Evolutionary conservation across 2,329 filamentous ascomycete species (phyloP).

Genomic region (Fusarium succisae): DNA sequence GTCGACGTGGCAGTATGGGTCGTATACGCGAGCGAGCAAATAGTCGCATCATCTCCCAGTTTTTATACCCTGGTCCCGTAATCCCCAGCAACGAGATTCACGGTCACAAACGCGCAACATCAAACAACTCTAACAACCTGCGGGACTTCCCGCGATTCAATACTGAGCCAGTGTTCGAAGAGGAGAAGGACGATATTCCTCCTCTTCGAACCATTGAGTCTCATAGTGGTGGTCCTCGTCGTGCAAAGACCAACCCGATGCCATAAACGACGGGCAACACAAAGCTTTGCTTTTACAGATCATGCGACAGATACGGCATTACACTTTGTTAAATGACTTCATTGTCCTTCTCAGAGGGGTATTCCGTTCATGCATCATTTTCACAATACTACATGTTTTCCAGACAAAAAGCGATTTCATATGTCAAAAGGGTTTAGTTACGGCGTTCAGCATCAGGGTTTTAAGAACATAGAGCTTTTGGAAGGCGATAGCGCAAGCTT

Average conservation of each 20-base stretch:
- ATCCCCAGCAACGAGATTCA: conserved; percentile 46
- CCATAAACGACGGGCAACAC: conserved; percentile 19
- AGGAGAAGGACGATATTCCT: conserved; percentile 42
- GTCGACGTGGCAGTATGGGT: conserved; percentile 51
- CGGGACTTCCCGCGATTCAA: conserved; percentile 37
- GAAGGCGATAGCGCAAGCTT: conserved; percentile 21
- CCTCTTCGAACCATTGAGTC: conserved; percentile 41
- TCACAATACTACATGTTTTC: conserved; percentile 13
- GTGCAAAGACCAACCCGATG: conserved; percentile 41
- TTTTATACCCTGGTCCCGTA: conserved; percentile 60
- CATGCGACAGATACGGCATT: not conserved
- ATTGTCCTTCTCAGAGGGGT: not conserved
- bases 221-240: conserved; percentile 38
- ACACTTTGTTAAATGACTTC: not conserved
- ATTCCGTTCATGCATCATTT: not conserved
- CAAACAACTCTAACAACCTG: conserved; percentile 42
- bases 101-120: conserved; percentile 42
- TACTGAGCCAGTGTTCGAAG: conserved; percentile 42
- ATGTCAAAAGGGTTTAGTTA: not conserved
- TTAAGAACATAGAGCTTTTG: conserved; percentile 7
- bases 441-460: conserved; percentile 19
- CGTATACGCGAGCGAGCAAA: conserved; percentile 50
- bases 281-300: not conserved
- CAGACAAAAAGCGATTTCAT: conserved; percentile 16
- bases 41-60: conserved; percentile 55